Evolutionary conservation across 1,284 basidiomycete genomes (phyloP), one percentile per base, ranked within the genome.

Genomic region (Tilletia indica): DNA sequence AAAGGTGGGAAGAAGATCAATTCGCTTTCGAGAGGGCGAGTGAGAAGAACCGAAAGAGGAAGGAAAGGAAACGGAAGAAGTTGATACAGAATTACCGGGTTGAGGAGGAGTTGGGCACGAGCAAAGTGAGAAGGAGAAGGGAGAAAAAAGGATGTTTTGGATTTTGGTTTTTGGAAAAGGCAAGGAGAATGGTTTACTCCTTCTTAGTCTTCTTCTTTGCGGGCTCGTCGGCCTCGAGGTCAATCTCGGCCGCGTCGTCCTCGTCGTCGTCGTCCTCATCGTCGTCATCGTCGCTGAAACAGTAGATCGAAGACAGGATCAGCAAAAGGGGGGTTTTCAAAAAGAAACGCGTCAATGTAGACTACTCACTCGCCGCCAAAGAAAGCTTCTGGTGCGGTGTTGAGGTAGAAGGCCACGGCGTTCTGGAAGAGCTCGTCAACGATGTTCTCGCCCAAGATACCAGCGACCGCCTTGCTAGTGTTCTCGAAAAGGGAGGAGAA

Each of bases 401-500:
- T 79, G 4, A 74, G 77, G 76, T 79, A 83, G 68, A 79, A 80
- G 54, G 81, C 80, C 64, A 83, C 73, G 3, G 81, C 81, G 36
- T 74, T 75, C 14, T 81, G 82, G 76, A 72, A 83, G 64, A 83
- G 74, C 56, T 82, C 80, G 71, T 81, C 79, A 66, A 81, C 80
- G 39, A 83, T 70, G 8, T 72, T 72, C 69, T 78, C 78, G 38
- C 80, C 82, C 31, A 83, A 81, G 39, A 76, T 76, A 58, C 77
- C 80, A 0, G 79, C 79, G 5, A 81, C 68, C 72, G 80, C 76
- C 45, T 68, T 70, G 68, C 76, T 73, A 31, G 73, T 73, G 71
- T 74, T 80, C 58, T 88, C 83, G 84, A 92, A 92, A 77, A 94
- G 93, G 80, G 90, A 91, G 86, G 93, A 92, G 88, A 94, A 94